Percentiles rank a stretch among this genome's conserved stretches.
phyloP scores from a whole-genome alignment of 1,284 basidiomycete species.

The Afroboletus lepidellus region DNA sequence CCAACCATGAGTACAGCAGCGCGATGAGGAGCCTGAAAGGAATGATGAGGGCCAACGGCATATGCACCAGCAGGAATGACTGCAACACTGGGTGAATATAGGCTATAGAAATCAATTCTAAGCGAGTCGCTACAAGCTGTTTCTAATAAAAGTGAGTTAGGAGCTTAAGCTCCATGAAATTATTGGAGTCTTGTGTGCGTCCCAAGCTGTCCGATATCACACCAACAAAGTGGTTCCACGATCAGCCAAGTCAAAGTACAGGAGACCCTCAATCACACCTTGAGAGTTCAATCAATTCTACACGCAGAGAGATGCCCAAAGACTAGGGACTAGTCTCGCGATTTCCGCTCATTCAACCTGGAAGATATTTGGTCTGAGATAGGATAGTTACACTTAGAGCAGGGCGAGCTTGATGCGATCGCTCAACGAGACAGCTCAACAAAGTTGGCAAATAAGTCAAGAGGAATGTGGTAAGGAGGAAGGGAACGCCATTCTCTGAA shows the following conservation, averaged over 20 bases:
- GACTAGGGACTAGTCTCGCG: background rate
- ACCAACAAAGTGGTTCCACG: background rate
- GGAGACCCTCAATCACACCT: too few relatives aligned
- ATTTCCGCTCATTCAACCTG: background rate
- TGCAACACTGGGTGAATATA: background rate
- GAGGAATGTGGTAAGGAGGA: too few relatives aligned
- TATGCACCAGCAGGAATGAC: background rate
- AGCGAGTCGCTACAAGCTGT: background rate
- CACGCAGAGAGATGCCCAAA: too few relatives aligned
- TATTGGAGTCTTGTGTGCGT: background rate
- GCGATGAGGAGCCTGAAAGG: background rate
- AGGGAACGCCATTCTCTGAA: too few relatives aligned
- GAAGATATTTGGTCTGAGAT: background rate
- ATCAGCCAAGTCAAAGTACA: too few relatives aligned
- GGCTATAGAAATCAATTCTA: background rate
- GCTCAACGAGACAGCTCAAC: background rate
- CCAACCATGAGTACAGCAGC: background rate
- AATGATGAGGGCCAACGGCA: background rate
- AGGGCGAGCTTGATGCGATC: background rate
- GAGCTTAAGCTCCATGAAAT: too few relatives aligned
- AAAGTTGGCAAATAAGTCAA: too few relatives aligned
- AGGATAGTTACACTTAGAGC: background rate
- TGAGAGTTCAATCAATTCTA: too few relatives aligned
- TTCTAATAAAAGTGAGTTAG: too few relatives aligned
- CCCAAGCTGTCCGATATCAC: background rate